phyloP scores from a whole-genome alignment of 208 protist species.

The Leptomonas pyrrhocoris region DNA sequence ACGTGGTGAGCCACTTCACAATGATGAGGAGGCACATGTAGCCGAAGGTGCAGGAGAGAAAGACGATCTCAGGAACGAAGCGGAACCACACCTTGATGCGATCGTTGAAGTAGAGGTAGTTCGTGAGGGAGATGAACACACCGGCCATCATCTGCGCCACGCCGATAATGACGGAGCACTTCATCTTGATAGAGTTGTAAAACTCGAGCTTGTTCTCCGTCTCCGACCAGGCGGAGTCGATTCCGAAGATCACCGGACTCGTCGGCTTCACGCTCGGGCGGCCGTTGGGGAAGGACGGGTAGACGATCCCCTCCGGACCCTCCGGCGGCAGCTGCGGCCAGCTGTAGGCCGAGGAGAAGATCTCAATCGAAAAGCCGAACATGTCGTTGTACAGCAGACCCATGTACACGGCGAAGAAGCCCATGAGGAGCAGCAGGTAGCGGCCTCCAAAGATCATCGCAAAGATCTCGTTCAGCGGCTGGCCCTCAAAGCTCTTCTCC shows the following conservation, averaged over 20 bases:
- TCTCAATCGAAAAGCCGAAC: slow-evolving; percentile 88
- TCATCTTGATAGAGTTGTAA: slow-evolving; percentile 99
- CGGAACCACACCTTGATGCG: slow-evolving; percentile 84
- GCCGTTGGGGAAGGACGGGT: slow-evolving; percentile 44
- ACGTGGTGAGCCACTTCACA: slow-evolving; percentile 96
- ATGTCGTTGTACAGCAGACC: slow-evolving; percentile 98
- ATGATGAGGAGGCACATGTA: slow-evolving; percentile 98
- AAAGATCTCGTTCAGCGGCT: slow-evolving; percentile 88
- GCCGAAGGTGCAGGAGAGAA: slow-evolving; percentile 94
- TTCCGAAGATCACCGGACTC: slow-evolving; percentile 64
- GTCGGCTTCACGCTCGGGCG: slow-evolving; percentile 49
- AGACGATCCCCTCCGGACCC: slow-evolving; percentile 27
- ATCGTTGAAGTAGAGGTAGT: slow-evolving; percentile 91
- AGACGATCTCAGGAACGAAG: slow-evolving; percentile 97
- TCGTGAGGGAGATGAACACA: slow-evolving; percentile 90
- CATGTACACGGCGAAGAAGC: slow-evolving; percentile 96
- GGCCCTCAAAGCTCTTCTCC: slow-evolving; percentile 83
- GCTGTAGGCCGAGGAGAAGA: slow-evolving; percentile 81
- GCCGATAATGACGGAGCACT: slow-evolving; percentile 97
- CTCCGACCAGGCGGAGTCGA: slow-evolving; percentile 91
- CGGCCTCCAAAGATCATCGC: slow-evolving; percentile 83
- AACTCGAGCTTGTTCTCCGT: slow-evolving; percentile 97
- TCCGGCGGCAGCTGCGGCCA: slow-evolving; percentile 75
- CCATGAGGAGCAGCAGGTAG: slow-evolving; percentile 98
- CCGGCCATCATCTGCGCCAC: slow-evolving; percentile 97